Evolutionary conservation across 2,329 filamentous ascomycete species (phyloP).

Genomic region (Colletotrichum gigasporum): DNA sequence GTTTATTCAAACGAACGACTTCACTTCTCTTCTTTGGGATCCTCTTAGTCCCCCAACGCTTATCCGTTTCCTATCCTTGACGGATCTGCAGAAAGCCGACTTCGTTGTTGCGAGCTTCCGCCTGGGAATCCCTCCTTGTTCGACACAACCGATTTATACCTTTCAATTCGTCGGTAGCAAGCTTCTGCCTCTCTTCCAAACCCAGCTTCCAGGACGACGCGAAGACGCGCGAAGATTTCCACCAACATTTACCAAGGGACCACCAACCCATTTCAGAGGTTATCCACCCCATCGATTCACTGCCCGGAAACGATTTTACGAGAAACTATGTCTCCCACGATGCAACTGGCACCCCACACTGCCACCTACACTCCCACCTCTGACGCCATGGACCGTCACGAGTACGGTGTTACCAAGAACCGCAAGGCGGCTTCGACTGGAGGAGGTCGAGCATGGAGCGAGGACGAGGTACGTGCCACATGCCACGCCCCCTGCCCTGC

Average conservation of each 20-base stretch:
- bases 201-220: slow-evolving; percentile 27
- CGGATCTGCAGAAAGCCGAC: slow-evolving; percentile 30
- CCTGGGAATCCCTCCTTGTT: slow-evolving; percentile 23
- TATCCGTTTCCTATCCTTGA: slow-evolving; percentile 28
- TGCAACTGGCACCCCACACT: slow-evolving; percentile 55
- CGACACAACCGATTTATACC: slow-evolving; percentile 17
- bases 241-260: slow-evolving; percentile 3
- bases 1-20: slow-evolving; percentile 33
- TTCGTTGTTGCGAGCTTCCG: slow-evolving; percentile 30
- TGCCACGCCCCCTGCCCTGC: not conserved
- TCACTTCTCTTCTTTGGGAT: slow-evolving; percentile 31
- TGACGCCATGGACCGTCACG: slow-evolving; percentile 66
- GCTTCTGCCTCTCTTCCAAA: slow-evolving; percentile 29
- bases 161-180: slow-evolving; percentile 30
- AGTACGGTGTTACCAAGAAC: slow-evolving; percentile 70
- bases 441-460: slow-evolving; percentile 84
- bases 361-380: slow-evolving; percentile 59
- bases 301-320: slow-evolving; percentile 39
- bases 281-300: slow-evolving; percentile 15
- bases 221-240: slow-evolving; percentile 22
- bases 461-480: slow-evolving; percentile 75
- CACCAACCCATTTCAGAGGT: slow-evolving; percentile 27
- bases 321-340: slow-evolving; percentile 59
- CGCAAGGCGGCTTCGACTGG: slow-evolving; percentile 76
- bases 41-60: slow-evolving; percentile 8